Base-by-base conservation (phyloP, 2,329 filamentous ascomycete genomes). In the Alternaria viburni region DNA sequence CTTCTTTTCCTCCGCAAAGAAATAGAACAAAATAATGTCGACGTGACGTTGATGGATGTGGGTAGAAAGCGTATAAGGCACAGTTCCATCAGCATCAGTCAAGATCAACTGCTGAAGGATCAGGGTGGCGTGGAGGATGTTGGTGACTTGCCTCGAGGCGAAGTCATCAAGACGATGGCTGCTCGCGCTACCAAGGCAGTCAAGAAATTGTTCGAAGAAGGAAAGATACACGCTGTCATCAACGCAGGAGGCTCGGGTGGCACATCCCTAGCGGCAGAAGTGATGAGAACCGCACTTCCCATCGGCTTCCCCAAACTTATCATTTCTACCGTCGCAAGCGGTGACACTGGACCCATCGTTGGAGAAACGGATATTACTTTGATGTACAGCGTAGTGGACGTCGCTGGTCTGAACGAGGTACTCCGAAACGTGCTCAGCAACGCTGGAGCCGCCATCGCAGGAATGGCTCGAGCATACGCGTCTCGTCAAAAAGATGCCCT, bases 371-470 rank as follows among this genome's bases (percentile, higher is more conserved):
- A 92, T 66, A 89, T 92, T 50, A 86, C 86, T 0, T 84, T 92
- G 79, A 90, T 91, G 86, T 90, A 91, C 69, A 89, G 86, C 15
- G 88, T 92, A 1, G 90, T 92, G 13, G 90, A 93, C 61, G 85
- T 92, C 54, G 88, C 90, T 1, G 90, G 90, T 0, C 75, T 87
- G 10, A 92, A 92, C 64, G 78, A 83, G 2, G 79, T 92, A 4
- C 77, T 92, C 13, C 82, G 82, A 7, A 80, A 81, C 3, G 84
- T 92, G 0, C 75, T 92, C 7, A 77, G 81, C 21, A 92, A 92
- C 68, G 89, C 90, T 0, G 89, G 86, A 0, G 86, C 84, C 0
- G 86, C 88, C 0, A 87, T 91, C 41, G 80, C 80, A 0, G 89
- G 85, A 0, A 90, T 90, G 84, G 86, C 87, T 0, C 62, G 66